Base-by-base conservation (phyloP, 305 asterid genomes). In the Fraxinus platypoda region DNA sequence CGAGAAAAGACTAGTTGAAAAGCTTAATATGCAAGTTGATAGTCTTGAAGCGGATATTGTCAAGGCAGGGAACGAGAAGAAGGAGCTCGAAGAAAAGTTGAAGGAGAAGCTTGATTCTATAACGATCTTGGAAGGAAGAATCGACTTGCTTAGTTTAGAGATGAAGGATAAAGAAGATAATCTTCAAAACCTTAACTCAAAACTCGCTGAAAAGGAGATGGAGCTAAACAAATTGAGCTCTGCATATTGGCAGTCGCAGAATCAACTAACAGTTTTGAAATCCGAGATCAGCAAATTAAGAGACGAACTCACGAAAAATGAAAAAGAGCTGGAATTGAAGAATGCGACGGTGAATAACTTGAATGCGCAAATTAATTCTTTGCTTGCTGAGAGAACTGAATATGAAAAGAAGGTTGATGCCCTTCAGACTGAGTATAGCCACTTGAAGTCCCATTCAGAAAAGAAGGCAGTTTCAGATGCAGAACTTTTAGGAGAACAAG, bases 391-490 rank as follows among this genome's bases (percentile, higher is more conserved):
- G 85, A 83, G 84, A 79, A 91, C 91, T 26, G 91, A 89, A 75
- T 84, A 84, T 26, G 80, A 77, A 76, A 81, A 83, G 72, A 88
- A 88, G 82, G 74, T 88, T 25, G 87, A 85, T 37, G 82, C 88
- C 28, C 49, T 88, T 43, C 25, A 76, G 62, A 59, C 84, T 84
- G 97, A 91, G 79, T 93, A 91, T 54, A 82, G 85, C 26, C 82
- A 87, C 23, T 90, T 90, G 84, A 93, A 90, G 86, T 76, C 81
- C 75, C 77, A 84, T 35, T 85, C 93, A 2, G 92, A 88, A 74
- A 82, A 84, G 83, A 89, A 91, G 88, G 88, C 84, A 76, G 95
- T 93, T 87, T 90, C 87, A 31, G 89, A 93, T 88, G 92, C 88
- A 3, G 78, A 88, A 84, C 85, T 88, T 66, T 82, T 95, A 81